Evolutionary conservation across 495 filamentous ascomycete genomes (phyloP), one percentile per base, ranked within the genome.

Genomic region (Penicillium dipodomyicola): DNA sequence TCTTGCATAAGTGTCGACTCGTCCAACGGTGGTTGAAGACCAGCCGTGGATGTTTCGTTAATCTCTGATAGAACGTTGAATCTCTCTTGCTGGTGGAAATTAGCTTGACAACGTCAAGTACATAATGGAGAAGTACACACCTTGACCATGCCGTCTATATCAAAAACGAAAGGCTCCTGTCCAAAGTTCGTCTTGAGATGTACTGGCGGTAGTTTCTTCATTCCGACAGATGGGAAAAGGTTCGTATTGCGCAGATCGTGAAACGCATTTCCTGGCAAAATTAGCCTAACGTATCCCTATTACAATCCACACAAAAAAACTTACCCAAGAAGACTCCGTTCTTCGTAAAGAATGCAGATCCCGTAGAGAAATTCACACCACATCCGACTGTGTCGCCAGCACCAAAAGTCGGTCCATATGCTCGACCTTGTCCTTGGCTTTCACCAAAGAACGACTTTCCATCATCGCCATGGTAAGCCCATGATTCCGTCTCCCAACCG

Each of bases 391-490:
- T 85, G 76, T 99, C 94, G n/a, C 82, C 73, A 32, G 79, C 77
- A 4, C 79, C 80, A 67, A 91, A 97, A 4, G 80, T 83, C 22
- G 84, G 84, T 0, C 89, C 91, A 67, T 91, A 96, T 7, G 79
- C 67, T 64, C 90, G 90, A 8, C 93, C 91, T 37, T 83, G 82
- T 19, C 82, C 85, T 47, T 86, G 81, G 40, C 62, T 72, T 53
- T 80, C 77, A 20, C 87, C 84, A 44, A 87, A 83, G 65, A 95
- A 99, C 42, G 84, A 84, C 60, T 92, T 85, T 29, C 94, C 94
- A 70, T 99, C 94, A 68, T 99, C 95, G 23, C 94, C 92, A 65
- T 99, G 94, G 66, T 96, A 99, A 35, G 90, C 94, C 91, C 91
- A 99, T 2, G 92, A 96, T 41, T 96, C 91, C 20, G 85, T 84